A percentile compares a stretch with the other conserved stretches of the same genome.
Evolutionary conservation across 768 basidiomycete species (phyloP).

Genomic region (Hygrophoropsis aurantiaca): DNA sequence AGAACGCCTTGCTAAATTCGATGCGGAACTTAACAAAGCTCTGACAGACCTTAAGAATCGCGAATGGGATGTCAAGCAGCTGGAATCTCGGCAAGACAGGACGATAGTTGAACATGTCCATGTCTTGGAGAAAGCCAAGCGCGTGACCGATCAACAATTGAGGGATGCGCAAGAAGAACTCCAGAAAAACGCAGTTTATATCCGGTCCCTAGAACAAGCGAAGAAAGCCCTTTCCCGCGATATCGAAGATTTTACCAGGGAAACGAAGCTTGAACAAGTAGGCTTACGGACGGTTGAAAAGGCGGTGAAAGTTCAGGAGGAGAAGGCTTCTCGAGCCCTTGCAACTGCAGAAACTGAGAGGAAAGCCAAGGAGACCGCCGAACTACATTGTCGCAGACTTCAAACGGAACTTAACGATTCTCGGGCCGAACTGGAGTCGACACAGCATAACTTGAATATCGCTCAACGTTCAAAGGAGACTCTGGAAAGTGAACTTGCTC

Average conservation of each 20-base stretch:
- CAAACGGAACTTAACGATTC: conserved; percentile 60
- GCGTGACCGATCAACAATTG: conserved; percentile 89
- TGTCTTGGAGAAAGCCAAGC: conserved; percentile 94
- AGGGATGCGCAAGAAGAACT: conserved; percentile 78
- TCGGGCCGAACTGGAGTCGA: conserved; percentile 55
- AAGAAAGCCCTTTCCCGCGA: conserved; percentile 73
- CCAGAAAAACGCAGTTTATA: conserved; percentile 68
- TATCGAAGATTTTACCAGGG: conserved; percentile 76
- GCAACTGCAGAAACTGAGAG: conserved; percentile 68
- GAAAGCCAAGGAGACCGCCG: conserved; percentile 61
- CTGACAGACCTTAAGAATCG: conserved; percentile 76
- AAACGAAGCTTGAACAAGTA: conserved; percentile 68
- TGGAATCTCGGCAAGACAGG: conserved; percentile 89
- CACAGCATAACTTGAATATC: conserved; percentile 49
- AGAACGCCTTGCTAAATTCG: conserved; percentile 68
- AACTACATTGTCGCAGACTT: conserved; percentile 57
- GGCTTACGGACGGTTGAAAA: conserved; percentile 72
- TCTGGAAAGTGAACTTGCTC: conserved; percentile 65
- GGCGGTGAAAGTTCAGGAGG: conserved; percentile 58
- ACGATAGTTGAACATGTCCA: conserved; percentile 99
- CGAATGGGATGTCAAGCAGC: conserved; percentile 84
- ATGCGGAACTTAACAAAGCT: conserved; percentile 79
- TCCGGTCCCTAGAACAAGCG: conserved; percentile 85
- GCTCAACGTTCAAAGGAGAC: conserved; percentile 63
- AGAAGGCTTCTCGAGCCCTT: conserved; percentile 53